Conservation (phyloP, 805 yeast species). For the Zygosaccharomyces lentus region DNA sequence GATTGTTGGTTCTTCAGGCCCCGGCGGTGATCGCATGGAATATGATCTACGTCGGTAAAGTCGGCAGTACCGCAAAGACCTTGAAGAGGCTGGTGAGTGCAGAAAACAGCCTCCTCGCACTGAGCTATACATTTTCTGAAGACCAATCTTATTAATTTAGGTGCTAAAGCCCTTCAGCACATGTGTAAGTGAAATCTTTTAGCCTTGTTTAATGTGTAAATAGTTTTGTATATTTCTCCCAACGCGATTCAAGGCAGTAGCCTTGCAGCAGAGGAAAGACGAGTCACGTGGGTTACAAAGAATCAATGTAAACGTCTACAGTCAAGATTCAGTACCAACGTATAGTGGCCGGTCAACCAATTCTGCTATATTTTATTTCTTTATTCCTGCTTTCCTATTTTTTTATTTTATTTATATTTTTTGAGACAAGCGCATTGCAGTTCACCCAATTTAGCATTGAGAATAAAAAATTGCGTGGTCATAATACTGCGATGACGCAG, state of each 20-base stretch:
- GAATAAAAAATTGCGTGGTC: too few relatives aligned
- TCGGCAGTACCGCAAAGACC: constrained; percentile 3
- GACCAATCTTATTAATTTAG: neutral
- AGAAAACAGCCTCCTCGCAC: neutral
- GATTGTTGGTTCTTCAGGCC: constrained; percentile 47
- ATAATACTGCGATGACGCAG: too few relatives aligned
- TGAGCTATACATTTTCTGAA: neutral
- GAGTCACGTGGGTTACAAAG: neutral
- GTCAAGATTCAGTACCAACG: too few relatives aligned
- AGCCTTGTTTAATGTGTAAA: neutral
- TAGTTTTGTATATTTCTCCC: neutral
- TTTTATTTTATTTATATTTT: too few relatives aligned
- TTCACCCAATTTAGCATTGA: too few relatives aligned
- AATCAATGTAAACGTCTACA: neutral
- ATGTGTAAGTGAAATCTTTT: neutral
- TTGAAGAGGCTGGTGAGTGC: neutral
- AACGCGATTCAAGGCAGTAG: neutral
- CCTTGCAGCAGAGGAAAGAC: neutral
- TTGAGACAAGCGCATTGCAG: neutral
- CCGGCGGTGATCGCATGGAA: constrained; percentile 1
- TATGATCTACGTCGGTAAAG: constrained; percentile 11
- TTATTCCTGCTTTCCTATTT: too few relatives aligned
- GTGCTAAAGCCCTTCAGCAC: neutral
- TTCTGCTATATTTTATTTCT: too few relatives aligned
- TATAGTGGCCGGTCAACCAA: too few relatives aligned